Percentiles rank a stretch among this genome's conserved stretches.
Evolutionary conservation across 2,329 filamentous ascomycete genomes (phyloP).

Genomic region (Cordyceps sp.): DNA sequence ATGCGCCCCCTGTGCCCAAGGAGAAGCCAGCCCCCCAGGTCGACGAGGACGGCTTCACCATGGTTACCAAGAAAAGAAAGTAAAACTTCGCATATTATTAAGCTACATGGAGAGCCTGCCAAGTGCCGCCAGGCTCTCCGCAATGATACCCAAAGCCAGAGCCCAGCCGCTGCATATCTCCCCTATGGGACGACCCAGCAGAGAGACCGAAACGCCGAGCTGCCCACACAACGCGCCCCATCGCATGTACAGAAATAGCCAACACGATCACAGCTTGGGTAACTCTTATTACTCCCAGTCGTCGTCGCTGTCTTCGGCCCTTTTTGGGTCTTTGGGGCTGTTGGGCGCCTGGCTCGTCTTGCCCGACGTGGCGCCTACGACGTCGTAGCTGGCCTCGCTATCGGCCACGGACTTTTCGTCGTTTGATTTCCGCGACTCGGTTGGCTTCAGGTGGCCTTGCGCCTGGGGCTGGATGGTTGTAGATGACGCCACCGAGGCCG

Average conservation of each 20-base stretch:
- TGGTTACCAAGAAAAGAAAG: slow-evolving; percentile 53
- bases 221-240: slow-evolving; percentile 8
- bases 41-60: slow-evolving; percentile 71
- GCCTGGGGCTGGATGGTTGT: slow-evolving; percentile 40
- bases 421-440: slow-evolving; percentile 56
- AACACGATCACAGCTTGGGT: too few relatives aligned
- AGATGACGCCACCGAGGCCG: slow-evolving; percentile 37
- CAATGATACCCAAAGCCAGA: slow-evolving; percentile 12
- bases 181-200: slow-evolving; percentile 1
- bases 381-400: slow-evolving; percentile 90
- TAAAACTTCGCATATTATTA: slow-evolving; percentile 21
- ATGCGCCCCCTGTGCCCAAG: slow-evolving; percentile 43
- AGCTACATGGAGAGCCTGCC: slow-evolving; percentile 1
- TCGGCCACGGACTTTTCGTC: slow-evolving; percentile 83
- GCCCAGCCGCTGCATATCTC: not conserved
- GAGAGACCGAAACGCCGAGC: slow-evolving; percentile 13
- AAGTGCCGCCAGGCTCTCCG: not conserved
- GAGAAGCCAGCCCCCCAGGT: slow-evolving; percentile 55
- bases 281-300: slow-evolving; percentile 9
- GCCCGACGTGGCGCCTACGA: slow-evolving; percentile 66
- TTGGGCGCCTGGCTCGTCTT: slow-evolving; percentile 61
- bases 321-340: slow-evolving; percentile 41
- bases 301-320: slow-evolving; percentile 24
- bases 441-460: slow-evolving; percentile 36
- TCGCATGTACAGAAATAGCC: not conserved